phyloP scores from a whole-genome alignment of 768 basidiomycete species.

The Serpula lacrymans region DNA sequence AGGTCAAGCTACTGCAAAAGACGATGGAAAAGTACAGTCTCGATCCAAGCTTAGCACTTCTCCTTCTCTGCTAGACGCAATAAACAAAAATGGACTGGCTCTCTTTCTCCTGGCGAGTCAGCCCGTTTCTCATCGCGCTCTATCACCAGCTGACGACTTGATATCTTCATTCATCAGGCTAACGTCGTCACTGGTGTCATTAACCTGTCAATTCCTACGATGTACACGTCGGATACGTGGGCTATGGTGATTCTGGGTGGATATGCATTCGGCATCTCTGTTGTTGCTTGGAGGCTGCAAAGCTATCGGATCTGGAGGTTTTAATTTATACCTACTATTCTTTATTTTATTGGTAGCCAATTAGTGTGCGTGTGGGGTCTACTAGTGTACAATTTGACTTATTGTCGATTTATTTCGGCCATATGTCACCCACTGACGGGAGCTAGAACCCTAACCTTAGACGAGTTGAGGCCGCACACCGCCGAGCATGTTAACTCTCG shows the following conservation, averaged over 20 bases:
- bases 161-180: constrained; percentile 50
- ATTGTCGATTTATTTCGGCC: too few species aligned
- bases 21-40: too few species aligned
- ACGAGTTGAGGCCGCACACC: too few species aligned
- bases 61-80: constrained; percentile 60
- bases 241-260: constrained; percentile 60
- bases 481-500: too few species aligned
- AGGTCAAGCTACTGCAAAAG: too few species aligned
- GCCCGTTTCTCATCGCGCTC: constrained; percentile 8
- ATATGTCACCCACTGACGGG: too few species aligned
- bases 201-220: constrained; percentile 77
- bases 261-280: constrained; percentile 61
- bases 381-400: too few species aligned
- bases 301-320: constrained; percentile 32
- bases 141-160: background rate
- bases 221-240: constrained; percentile 58
- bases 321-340: constrained; percentile 13
- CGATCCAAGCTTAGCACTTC: constrained; percentile 20
- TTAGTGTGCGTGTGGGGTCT: too few species aligned
- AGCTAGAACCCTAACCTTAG: too few species aligned
- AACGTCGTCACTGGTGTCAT: constrained; percentile 84
- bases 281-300: constrained; percentile 57
- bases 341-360: too few species aligned
- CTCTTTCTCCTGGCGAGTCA: constrained; percentile 83
- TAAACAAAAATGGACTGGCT: constrained; percentile 77